Evolutionary conservation across 306 rosid species (phyloP).

Genomic region (Biancaea sappan): DNA sequence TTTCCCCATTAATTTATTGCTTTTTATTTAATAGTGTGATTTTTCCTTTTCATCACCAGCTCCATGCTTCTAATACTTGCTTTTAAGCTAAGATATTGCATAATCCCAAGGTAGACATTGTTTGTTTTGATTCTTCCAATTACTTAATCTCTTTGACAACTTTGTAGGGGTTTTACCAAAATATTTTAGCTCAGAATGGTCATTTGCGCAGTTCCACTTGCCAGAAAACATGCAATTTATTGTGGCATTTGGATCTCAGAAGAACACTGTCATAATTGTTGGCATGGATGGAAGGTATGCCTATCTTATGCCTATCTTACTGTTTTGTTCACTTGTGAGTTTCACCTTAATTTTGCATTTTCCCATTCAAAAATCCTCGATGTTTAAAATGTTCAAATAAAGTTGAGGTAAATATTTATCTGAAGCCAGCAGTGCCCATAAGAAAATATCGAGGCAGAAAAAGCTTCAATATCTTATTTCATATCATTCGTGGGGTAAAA

Average conservation of each 20-base stretch:
- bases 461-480: constrained; percentile 3
- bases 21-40: neutral
- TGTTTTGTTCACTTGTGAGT: neutral
- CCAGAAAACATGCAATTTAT: constrained; percentile 72
- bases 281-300: constrained; percentile 94
- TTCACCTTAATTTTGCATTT: neutral
- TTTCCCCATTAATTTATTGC: neutral
- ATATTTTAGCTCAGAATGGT: constrained; percentile 99
- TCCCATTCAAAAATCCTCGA: neutral
- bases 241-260: constrained; percentile 88
- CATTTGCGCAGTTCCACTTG: constrained; percentile 87
- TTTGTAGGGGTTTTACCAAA: constrained; percentile 83
- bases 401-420: constrained; percentile 11
- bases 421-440: neutral
- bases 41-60: constrained; percentile 5
- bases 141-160: constrained; percentile 12
- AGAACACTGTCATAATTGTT: constrained; percentile 63
- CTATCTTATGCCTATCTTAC: constrained; percentile 16
- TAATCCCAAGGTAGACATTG: neutral
- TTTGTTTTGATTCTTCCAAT: constrained; percentile 12
- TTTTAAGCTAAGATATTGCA: constrained; percentile 15
- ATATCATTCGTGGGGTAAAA: neutral
- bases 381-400: constrained; percentile 26
- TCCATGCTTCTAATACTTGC: constrained; percentile 29
- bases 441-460: neutral